Base-by-base conservation (phyloP, 2,329 filamentous ascomycete genomes). In the Colletotrichum liriopes region DNA sequence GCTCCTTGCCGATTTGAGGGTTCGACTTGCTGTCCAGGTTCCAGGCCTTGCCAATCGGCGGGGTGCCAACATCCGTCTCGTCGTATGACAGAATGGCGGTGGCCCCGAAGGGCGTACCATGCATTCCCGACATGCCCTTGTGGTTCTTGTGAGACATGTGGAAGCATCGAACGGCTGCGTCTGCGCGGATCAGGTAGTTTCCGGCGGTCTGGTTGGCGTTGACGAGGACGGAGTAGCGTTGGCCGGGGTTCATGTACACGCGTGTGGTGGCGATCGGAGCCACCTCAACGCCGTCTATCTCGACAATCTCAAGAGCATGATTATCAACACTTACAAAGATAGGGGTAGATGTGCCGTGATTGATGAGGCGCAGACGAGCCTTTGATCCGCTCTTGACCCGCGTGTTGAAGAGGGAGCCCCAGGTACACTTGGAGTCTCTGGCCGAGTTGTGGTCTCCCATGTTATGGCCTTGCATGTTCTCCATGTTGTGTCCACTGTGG, bases 281-380 rank as follows among this genome's bases (percentile, higher is more conserved):
- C 47, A 84, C 77, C 68, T 84, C 82, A 18, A 82, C 75, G 20
- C 83, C 82, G 76, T 84, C 83, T 1, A 84, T 78, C 75, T 84
- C 83, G 49, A 84, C 77, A 37, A 84, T 79, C 0, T 77, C 75
- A 2, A 84, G 71, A 4, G 76, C 77, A 76, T 84, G 83, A 75
- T 77, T 78, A 72, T 84, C 83, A 70, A 84, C 73, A 71, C 79
- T 82, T 75, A 84, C 79, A 76, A 79, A 83, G 74, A 81, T 81
- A 6, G 81, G 80, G 32, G 81, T 77, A 67, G 81, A 82, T 4
- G 81, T 81, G 37, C 81, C 82, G 49, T 82, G 78, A 76, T 83
- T 85, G 73, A 85, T 83, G 43, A 85, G 77, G 1, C 83, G 78
- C 0, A 84, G 75, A 9, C 82, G 81, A 18, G 79, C 75, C 8